Evolutionary conservation across 1,284 basidiomycete species (phyloP), one percentile per base, ranked within the genome.

Genomic region (Pascua guehoae): DNA sequence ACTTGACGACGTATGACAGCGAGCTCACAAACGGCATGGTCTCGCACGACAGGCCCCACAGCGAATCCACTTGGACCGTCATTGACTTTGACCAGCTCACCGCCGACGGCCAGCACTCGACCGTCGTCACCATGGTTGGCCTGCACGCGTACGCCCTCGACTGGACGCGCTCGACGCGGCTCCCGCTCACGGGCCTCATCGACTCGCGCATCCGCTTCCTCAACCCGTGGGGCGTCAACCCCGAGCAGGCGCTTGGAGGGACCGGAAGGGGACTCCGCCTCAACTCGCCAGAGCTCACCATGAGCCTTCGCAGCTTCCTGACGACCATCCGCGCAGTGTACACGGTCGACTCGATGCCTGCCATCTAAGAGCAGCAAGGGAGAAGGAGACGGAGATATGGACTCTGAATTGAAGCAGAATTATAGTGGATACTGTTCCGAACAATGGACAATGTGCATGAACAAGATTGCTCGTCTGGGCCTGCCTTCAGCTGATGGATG

Each of bases 191-290:
- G 8, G 15, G 8, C 42, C 41, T 45, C 36, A 49, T 47, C n/a
- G 38, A 41, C 41, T n/a, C 49, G 12, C 42, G 47, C 18, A 47
- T 60, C 14, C 15, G 17, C 17, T 12, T 54, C 17, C 51, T 60
- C 53, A 63, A 63, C 45, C 62, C 62, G 12, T 63, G 62, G 62
- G 62, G 58, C n/a, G n/a, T 18, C 32, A 63, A 63, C 47, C 62
- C 62, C 15, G 17, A 24, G n/a, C 41, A 39, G 48, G 53, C 49
- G 58, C 53, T 43, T 3, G 57, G 56, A 10, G 52, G 61, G 16
- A 38, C 11, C 18, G 40, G 54, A 24, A 37, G 53, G 17, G 49
- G 45, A 36, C 36, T 44, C 12, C 54, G 62, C 47, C 17, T 47
- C 24, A 40, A 60, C n/a, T 51, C 56, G 9, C 37, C 58, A 4